Base-by-base conservation (phyloP, 805 yeast genomes). In the Starmerella potacharoeniae region DNA sequence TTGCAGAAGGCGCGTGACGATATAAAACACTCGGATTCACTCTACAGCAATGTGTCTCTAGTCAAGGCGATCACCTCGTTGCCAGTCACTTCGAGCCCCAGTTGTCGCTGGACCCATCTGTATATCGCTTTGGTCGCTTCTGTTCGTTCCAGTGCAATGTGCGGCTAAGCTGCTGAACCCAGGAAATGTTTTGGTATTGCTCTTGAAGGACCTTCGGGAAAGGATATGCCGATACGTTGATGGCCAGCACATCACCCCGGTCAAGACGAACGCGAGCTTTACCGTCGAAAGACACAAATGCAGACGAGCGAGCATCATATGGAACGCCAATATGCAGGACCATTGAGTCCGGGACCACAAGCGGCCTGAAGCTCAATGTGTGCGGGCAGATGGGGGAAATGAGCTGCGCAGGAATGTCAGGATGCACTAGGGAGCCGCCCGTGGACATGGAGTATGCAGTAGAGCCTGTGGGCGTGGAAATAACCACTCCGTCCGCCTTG, bases 241-340 rank as follows among this genome's bases (percentile, higher is more conserved):
- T 78, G 0, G 89, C 80, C 36, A 93, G 86, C 63, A 86, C 89
- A 67, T 88, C 93, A 8, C 97, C 97, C 54, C 80, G 81, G 36
- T 73, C 69, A 48, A 93, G 71, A 67, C 93, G 96, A 4, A 88
- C 83, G 43, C 97, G 74, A 28, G 82, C 81, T 62, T 93, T 82
- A 11, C 98, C 98, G 69, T 93, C 98, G 67, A 93, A 93, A 1
- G 96, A 83, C 1, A 95, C 95, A 95, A 96, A 93, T 0, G 97
- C 97, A 0, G 96, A 86, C 5, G 93, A 81, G 52, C 98, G 73
- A 44, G 95, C 83, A 55, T 76, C 78, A 53, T 81, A 71, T 2
- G 97, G 96, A 3, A 89, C 95, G 63, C 84, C 84, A 5, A 91
- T 84, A 63, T 80, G 83, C 56, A 91, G 71, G 30, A 78, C 75